phyloP scores from a whole-genome alignment of 1,284 basidiomycete genomes.

The Bjerkandera adusta region DNA sequence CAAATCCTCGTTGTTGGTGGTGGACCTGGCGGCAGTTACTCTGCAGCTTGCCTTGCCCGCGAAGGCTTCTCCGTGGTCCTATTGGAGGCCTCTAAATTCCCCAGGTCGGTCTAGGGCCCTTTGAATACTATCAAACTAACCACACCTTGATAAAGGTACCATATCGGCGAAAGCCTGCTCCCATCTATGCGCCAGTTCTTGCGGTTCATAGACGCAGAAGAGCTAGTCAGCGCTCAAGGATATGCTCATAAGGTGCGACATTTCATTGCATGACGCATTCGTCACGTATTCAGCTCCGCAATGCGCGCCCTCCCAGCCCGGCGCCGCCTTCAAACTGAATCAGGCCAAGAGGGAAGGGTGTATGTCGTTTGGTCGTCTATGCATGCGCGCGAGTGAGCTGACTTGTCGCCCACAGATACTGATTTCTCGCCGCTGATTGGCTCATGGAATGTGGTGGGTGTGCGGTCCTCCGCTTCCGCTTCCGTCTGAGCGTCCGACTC shows the following conservation, averaged over 20 bases:
- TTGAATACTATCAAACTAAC: too few species aligned
- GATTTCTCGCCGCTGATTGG: constrained; percentile 30
- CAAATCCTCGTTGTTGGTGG: constrained; percentile 42
- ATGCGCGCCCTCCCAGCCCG: too few species aligned
- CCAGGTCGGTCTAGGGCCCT: constrained; percentile 35
- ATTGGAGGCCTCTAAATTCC: constrained; percentile 62
- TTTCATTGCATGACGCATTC: neutral
- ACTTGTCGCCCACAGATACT: too few species aligned
- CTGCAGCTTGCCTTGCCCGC: constrained; percentile 58
- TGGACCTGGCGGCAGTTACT: constrained; percentile 67
- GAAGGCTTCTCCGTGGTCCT: constrained; percentile 65
- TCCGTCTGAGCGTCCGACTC: too few species aligned
- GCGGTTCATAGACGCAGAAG: constrained; percentile 31
- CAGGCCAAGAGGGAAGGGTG: constrained; percentile 32
- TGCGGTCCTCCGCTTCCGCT: too few species aligned
- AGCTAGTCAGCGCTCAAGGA: constrained; percentile 26
- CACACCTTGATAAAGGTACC: constrained; percentile 25
- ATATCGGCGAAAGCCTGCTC: constrained; percentile 35
- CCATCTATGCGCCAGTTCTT: constrained; percentile 32
- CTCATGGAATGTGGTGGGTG: constrained; percentile 31
- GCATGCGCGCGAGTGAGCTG: too few species aligned
- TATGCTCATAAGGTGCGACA: constrained; percentile 31
- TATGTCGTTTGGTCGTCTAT: constrained; percentile 21
- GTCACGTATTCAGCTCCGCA: too few species aligned
- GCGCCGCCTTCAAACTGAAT: constrained; percentile 35